Evolutionary conservation across 2,329 filamentous ascomycete genomes (phyloP).

Genomic region (Fonsecaea monophora): DNA sequence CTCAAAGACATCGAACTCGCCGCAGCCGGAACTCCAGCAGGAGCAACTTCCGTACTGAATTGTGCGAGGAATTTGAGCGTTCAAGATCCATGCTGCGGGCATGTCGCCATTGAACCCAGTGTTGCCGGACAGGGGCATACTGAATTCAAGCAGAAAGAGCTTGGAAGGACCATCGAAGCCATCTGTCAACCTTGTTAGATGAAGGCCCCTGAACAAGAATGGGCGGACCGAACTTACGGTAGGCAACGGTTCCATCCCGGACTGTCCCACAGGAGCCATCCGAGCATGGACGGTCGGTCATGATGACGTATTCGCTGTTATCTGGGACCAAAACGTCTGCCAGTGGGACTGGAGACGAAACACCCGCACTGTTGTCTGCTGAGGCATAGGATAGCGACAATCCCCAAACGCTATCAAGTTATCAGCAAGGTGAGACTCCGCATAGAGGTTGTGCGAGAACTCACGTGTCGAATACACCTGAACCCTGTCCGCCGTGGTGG

Average conservation of each 20-base stretch:
- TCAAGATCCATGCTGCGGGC: constrained; percentile 78
- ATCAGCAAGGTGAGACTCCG: constrained; percentile 15
- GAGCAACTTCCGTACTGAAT: constrained; percentile 74
- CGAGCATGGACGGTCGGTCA: constrained; percentile 58
- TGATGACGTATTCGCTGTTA: constrained; percentile 59
- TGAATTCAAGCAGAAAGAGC: constrained; percentile 75
- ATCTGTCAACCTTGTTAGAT: constrained; percentile 46
- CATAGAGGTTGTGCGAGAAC: constrained; percentile 21
- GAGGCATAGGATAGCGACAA: constrained; percentile 65
- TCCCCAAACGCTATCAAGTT: constrained; percentile 54
- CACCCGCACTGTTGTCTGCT: constrained; percentile 54
- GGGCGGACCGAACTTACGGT: constrained; percentile 44
- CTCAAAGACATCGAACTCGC: constrained; percentile 79
- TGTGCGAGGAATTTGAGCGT: constrained; percentile 73
- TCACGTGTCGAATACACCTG: constrained; percentile 62
- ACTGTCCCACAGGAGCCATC: constrained; percentile 56
- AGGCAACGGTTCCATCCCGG: constrained; percentile 57
- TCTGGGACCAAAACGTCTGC: constrained; percentile 58
- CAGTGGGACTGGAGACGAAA: constrained; percentile 58
- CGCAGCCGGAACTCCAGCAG: constrained; percentile 74
- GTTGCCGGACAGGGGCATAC: constrained; percentile 69
- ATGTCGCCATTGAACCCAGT: constrained; percentile 66
- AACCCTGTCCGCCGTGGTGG: constrained; percentile 62
- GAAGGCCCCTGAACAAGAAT: neutral
- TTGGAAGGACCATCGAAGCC: constrained; percentile 74